Conservation (phyloP, 768 basidiomycete genomes). For the Phlegmacium glaucopus region DNA sequence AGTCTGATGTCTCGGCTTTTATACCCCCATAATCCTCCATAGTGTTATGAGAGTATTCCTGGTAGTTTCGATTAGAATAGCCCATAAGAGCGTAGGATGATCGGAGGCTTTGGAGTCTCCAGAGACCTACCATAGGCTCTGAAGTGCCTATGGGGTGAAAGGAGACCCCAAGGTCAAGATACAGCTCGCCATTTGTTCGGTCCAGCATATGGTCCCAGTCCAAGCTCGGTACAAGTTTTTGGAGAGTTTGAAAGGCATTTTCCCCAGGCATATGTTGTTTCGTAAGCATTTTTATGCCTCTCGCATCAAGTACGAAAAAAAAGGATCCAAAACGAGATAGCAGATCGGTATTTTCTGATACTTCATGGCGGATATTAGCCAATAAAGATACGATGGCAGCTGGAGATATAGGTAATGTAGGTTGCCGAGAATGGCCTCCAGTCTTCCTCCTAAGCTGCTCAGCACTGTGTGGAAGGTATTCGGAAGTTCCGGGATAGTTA, state of each 20-base stretch:
- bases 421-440: too few species aligned
- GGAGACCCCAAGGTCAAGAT: constrained; percentile 5
- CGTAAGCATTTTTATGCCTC: too few species aligned
- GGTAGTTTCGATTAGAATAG: neutral
- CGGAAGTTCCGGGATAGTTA: too few species aligned
- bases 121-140: constrained; percentile 4
- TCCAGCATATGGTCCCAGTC: constrained; percentile 7
- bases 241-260: neutral
- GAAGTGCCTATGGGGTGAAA: neutral
- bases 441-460: too few species aligned
- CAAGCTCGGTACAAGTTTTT: too few species aligned
- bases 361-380: too few species aligned
- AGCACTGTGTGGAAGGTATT: too few species aligned
- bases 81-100: neutral
- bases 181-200: constrained; percentile 3
- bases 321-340: too few species aligned
- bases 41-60: neutral
- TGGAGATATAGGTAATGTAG: too few species aligned
- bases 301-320: too few species aligned
- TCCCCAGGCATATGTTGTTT: neutral
- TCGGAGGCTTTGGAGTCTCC: neutral
- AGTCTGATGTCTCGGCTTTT: neutral
- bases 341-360: too few species aligned
- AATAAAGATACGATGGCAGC: too few species aligned
- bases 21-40: neutral